Percentiles rank a stretch among this genome's conserved stretches.
These are phyloP conservation scores for Uronychia binucleata DNA, from an alignment of 73 alveolate genomes.

Conservation along the genomic window DNA sequence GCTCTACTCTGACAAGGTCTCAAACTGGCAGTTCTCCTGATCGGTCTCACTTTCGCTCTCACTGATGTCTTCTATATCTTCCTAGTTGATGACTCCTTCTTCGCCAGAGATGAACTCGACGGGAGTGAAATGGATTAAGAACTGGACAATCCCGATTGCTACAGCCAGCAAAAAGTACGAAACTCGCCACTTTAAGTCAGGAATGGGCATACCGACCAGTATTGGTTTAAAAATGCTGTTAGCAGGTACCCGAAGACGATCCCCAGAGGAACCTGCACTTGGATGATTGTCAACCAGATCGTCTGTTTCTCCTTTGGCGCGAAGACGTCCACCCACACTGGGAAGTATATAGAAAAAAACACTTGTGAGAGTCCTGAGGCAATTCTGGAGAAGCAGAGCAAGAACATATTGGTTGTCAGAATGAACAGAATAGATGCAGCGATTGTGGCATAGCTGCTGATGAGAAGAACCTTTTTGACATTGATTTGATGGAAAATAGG, in stretches of 20 bases:
- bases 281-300: constrained; percentile 72
- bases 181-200: no score
- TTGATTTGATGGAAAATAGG: constrained; percentile 3
- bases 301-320: constrained; percentile 71
- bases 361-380: constrained; percentile 80
- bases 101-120: neutral
- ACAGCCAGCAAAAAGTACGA: neutral
- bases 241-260: constrained; percentile 74
- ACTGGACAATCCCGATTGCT: no score
- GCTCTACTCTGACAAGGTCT: neutral
- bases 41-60: neutral
- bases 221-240: constrained; percentile 61
- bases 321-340: constrained; percentile 86
- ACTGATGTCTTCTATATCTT: neutral
- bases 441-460: constrained; percentile 36
- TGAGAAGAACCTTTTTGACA: constrained; percentile 60
- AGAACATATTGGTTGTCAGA: constrained; percentile 27
- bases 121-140: neutral
- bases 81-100: neutral
- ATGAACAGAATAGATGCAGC: constrained; percentile 64
- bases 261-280: constrained; percentile 82
- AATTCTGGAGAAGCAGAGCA: constrained; percentile 67
- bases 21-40: neutral
- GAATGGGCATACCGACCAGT: no score
- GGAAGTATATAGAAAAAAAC: constrained; percentile 77